Percentiles rank a stretch among this genome's conserved stretches.
Evolutionary conservation across 192 early-diverging fungal genomes (phyloP).

Genomic region (Coemansia asiatica): DNA sequence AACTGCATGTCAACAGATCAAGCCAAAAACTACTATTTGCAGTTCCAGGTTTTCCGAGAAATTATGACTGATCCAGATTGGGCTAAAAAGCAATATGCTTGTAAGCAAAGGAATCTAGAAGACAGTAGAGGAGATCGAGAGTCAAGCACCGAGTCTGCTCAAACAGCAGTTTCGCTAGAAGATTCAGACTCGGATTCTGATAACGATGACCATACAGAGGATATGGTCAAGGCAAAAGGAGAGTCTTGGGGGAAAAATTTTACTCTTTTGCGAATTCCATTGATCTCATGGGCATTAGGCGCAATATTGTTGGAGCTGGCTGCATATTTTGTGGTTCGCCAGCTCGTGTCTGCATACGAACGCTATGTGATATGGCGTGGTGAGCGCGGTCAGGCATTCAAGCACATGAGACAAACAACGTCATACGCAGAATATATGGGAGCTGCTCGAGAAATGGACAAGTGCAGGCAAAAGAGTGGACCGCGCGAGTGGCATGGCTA

Average conservation of each 20-base stretch:
- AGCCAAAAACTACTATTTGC: constrained; percentile 32
- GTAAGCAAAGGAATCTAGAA: neutral
- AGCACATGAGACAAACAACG: constrained; percentile 4
- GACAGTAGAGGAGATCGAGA: neutral
- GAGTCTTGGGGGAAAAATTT: constrained; percentile 17
- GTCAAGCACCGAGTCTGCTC: constrained; percentile 20
- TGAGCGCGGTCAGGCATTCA: constrained; percentile 6
- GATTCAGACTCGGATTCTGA: neutral
- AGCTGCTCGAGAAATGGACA: constrained; percentile 21
- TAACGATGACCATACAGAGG: neutral
- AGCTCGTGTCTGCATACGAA: constrained; percentile 24
- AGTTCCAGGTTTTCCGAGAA: constrained; percentile 34
- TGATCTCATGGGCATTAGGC: constrained; percentile 1
- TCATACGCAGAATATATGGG: constrained; percentile 31
- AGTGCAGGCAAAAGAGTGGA: constrained; percentile 3
- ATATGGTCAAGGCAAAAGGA: constrained; percentile 3
- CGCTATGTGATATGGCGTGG: constrained; percentile 22
- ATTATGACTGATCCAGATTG: constrained; percentile 32
- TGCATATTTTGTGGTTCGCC: constrained; percentile 18
- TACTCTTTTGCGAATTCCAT: constrained; percentile 14
- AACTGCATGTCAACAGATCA: constrained; percentile 4
- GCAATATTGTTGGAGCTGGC: constrained; percentile 17
- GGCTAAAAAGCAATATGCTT: neutral
- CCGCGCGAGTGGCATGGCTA: constrained; percentile 2
- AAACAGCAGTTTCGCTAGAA: constrained; percentile 14